A percentile compares a stretch with the other conserved stretches of the same genome.
phyloP scores from a whole-genome alignment of 805 yeast genomes.

The Metschnikowia colocasiae region DNA sequence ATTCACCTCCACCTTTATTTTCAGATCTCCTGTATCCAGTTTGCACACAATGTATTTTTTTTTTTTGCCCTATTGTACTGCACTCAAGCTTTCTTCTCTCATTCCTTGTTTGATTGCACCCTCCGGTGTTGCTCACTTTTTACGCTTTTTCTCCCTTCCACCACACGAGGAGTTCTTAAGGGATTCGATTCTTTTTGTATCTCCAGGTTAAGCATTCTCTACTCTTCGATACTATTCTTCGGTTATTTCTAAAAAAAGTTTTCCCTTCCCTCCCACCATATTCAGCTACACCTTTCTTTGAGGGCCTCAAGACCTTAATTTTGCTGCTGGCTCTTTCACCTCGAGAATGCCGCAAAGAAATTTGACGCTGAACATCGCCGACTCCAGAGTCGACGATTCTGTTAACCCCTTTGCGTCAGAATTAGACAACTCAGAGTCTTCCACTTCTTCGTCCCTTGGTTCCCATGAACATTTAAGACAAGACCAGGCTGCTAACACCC shows the following conservation, averaged over 20 bases:
- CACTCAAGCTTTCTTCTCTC: neutral
- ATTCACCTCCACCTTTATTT: neutral
- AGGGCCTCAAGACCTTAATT: neutral
- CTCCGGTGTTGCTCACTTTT: neutral
- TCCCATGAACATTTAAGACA: constrained; percentile 12
- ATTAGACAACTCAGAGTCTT: constrained; percentile 9
- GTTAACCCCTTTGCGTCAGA: constrained; percentile 15
- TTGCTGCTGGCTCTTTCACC: neutral
- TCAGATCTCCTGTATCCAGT: neutral
- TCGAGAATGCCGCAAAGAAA: constrained; percentile 29
- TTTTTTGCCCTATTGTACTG: neutral
- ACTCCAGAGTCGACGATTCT: neutral
- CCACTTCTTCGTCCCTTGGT: constrained; percentile 9
- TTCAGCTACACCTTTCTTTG: neutral
- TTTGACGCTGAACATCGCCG: constrained; percentile 26
- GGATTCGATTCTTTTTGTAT: neutral
- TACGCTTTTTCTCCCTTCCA: neutral
- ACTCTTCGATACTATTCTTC: neutral
- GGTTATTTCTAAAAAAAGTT: neutral
- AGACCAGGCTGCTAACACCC: constrained; percentile 9
- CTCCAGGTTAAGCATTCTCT: neutral
- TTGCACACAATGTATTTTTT: neutral
- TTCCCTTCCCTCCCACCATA: too few species aligned
- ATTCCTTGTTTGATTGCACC: neutral
- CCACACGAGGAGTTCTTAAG: neutral